These are phyloP conservation scores for Pythium diclinum DNA, from an alignment of 352 stramenopile species.

Conservation along the genomic window DNA sequence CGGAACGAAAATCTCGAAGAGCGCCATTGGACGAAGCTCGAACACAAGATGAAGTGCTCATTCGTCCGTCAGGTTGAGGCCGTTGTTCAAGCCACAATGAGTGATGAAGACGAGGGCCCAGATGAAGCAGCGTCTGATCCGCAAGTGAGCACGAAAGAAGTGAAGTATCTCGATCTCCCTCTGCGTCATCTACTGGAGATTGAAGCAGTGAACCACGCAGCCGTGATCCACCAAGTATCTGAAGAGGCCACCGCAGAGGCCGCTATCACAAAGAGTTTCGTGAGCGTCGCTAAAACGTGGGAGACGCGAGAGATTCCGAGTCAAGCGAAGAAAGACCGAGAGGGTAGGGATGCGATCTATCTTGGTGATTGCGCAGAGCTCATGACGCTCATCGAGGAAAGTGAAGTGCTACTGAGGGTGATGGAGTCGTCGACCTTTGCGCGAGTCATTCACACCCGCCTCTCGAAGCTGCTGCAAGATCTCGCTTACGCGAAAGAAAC, in stretches of 20 bases:
- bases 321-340: conserved; percentile 46
- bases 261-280: conserved; percentile 54
- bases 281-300: conserved; percentile 56
- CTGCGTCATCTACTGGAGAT: conserved; percentile 53
- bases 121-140: neutral
- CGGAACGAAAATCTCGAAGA: conserved; percentile 54
- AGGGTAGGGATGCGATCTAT: conserved; percentile 51
- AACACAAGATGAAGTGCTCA: conserved; percentile 60
- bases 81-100: neutral
- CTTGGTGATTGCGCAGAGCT: conserved; percentile 61
- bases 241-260: conserved; percentile 71
- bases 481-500: conserved; percentile 47
- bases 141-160: neutral
- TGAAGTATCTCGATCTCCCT: conserved; percentile 41
- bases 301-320: conserved; percentile 54
- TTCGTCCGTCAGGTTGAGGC: conserved; percentile 18
- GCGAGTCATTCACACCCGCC: conserved; percentile 41
- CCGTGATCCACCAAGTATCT: conserved; percentile 54
- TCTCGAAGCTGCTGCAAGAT: conserved; percentile 50
- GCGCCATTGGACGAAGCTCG: conserved; percentile 70
- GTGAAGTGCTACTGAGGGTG: conserved; percentile 64
- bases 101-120: neutral
- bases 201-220: conserved; percentile 36
- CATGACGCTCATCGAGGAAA: conserved; percentile 58
- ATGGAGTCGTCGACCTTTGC: conserved; percentile 74